Evolutionary conservation across 2,329 filamentous ascomycete genomes (phyloP).

Genomic region (Fusarium succisae): DNA sequence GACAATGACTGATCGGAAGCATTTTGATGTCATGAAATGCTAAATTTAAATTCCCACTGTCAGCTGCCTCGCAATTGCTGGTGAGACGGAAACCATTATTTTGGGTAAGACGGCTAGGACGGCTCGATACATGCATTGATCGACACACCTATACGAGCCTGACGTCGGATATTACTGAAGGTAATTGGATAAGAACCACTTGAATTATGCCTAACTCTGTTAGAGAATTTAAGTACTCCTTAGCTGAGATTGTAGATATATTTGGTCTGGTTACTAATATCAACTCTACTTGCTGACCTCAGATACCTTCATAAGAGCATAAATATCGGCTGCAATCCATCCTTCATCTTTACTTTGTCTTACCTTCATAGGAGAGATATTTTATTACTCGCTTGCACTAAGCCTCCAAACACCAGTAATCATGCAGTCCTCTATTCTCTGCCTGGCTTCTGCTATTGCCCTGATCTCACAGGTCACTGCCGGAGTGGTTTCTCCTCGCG

Average conservation of each 20-base stretch:
- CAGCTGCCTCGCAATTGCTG: neutral
- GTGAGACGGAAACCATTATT: neutral
- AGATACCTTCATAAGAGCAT: neutral
- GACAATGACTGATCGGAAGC: neutral
- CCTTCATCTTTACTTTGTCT: neutral
- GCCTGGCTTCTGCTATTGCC: neutral
- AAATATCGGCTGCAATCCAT: neutral
- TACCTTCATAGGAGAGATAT: rapidly evolving
- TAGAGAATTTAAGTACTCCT: neutral
- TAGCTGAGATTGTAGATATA: neutral
- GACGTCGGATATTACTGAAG: neutral
- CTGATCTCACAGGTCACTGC: neutral
- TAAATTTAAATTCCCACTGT: neutral
- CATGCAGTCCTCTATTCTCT: neutral
- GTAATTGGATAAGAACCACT: neutral
- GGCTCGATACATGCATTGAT: neutral
- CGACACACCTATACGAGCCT: neutral
- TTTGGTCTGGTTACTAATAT: neutral
- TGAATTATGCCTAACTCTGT: neutral
- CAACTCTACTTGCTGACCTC: neutral
- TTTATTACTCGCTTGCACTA: neutral
- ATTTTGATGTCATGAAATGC: neutral
- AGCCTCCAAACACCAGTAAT: neutral
- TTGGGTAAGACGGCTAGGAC: neutral
- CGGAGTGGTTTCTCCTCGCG: neutral